These are phyloP conservation scores for Rhizopus microsporus DNA, from an alignment of 371 early-diverging fungal genomes.

Conservation along the genomic window DNA sequence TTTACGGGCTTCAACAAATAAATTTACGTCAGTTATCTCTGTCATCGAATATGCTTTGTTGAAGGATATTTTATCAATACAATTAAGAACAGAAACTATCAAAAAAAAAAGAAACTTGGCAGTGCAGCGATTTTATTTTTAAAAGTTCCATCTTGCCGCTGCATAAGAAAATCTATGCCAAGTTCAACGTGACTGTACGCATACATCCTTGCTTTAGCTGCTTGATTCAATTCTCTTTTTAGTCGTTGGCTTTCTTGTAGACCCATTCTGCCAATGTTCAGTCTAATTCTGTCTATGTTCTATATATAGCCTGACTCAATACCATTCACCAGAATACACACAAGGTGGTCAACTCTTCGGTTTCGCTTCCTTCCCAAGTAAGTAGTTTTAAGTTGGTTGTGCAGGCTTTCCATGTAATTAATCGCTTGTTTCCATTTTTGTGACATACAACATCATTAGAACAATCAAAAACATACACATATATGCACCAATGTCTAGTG, in stretches of 20 bases:
- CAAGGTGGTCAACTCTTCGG: slow-evolving; percentile 18
- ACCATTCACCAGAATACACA: slow-evolving; percentile 20
- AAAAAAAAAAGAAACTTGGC: too few species aligned
- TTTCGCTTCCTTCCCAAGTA: slow-evolving; percentile 20
- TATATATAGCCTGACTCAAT: slow-evolving; percentile 17
- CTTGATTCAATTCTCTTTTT: slow-evolving; percentile 13
- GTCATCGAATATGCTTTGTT: slow-evolving; percentile 13
- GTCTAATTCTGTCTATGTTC: slow-evolving; percentile 22
- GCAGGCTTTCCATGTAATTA: slow-evolving; percentile 14
- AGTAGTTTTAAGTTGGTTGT: slow-evolving; percentile 14
- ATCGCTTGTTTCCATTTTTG: slow-evolving; percentile 18
- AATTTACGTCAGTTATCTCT: slow-evolving; percentile 10
- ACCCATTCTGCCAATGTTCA: slow-evolving; percentile 13
- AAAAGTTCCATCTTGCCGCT: too few species aligned
- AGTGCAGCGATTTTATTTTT: too few species aligned
- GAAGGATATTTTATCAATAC: slow-evolving; percentile 11
- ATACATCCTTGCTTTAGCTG: too few species aligned
- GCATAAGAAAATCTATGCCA: too few species aligned
- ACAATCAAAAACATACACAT: slow-evolving; percentile 23
- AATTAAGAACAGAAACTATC: slow-evolving; percentile 10
- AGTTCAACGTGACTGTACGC: too few species aligned
- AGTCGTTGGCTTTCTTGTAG: slow-evolving; percentile 1
- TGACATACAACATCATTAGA: slow-evolving; percentile 21
- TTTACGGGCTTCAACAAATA: slow-evolving; percentile 11
- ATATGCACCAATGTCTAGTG: slow-evolving; percentile 20